phyloP scores from a whole-genome alignment of 495 filamentous ascomycete species.

The Hypoxylon lenormandii region DNA sequence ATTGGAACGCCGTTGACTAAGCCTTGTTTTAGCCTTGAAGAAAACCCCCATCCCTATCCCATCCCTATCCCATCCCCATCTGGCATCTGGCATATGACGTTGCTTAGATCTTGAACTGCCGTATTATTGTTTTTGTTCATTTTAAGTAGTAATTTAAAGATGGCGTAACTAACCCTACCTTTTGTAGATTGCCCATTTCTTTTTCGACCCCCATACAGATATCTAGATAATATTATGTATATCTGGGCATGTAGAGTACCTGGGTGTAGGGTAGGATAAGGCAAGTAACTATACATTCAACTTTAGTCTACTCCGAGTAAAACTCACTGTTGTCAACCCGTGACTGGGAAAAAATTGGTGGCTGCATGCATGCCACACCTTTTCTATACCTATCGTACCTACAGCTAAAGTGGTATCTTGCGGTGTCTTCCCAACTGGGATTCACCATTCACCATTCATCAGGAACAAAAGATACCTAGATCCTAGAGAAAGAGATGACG shows the following conservation, averaged over 20 bases:
- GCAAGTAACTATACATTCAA: background rate
- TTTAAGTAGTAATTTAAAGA: conserved; percentile 38
- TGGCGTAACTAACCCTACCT: conserved; percentile 28
- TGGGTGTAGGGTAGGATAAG: too few species aligned
- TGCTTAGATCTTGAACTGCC: conserved; percentile 39
- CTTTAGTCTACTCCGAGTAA: conserved; percentile 7
- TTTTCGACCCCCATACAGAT: conserved; percentile 12
- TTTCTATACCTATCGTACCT: conserved; percentile 10
- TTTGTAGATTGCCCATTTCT: conserved; percentile 19
- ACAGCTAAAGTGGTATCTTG: conserved; percentile 8
- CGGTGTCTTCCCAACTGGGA: background rate
- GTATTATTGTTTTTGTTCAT: conserved; percentile 37
- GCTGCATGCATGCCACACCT: conserved; percentile 31
- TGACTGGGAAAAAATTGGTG: conserved; percentile 23
- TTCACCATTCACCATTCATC: conserved; percentile 2
- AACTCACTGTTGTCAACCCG: background rate
- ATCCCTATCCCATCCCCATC: too few species aligned
- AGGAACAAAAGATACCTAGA: conserved; percentile 14
- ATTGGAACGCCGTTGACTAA: conserved; percentile 45
- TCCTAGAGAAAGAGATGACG: background rate
- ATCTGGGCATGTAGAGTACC: too few species aligned
- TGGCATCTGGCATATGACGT: conserved; percentile 37
- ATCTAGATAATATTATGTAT: too few species aligned
- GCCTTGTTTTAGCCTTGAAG: conserved; percentile 44
- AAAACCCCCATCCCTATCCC: too few species aligned